A percentile compares a stretch with the other conserved stretches of the same genome.
These are phyloP conservation scores for Penicillium paxilli DNA, from an alignment of 495 filamentous ascomycete species.

Conservation along the genomic window DNA sequence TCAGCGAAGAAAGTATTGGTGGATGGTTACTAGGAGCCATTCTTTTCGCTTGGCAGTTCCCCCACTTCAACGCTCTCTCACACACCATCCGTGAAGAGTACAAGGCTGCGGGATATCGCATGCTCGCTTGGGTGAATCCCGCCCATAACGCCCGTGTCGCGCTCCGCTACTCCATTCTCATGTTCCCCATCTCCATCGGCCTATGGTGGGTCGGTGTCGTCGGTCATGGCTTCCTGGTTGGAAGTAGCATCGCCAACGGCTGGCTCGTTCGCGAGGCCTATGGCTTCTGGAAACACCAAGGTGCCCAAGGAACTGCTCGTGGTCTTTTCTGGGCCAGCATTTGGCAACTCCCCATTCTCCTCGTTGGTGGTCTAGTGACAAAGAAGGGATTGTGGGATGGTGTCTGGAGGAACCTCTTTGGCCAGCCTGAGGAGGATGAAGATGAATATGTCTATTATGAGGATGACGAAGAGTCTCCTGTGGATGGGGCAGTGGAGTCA, in stretches of 20 bases:
- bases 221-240: conserved; percentile 81
- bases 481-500: conserved; percentile 1
- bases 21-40: conserved; percentile 87
- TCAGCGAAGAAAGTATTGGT: conserved; percentile 67
- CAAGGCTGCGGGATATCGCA: conserved; percentile 79
- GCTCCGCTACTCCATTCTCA: conserved; percentile 79
- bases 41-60: conserved; percentile 96
- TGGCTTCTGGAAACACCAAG: conserved; percentile 76
- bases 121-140: conserved; percentile 89
- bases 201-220: conserved; percentile 81
- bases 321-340: conserved; percentile 96
- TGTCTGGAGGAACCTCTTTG: conserved; percentile 69
- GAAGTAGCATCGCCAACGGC: conserved; percentile 77
- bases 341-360: conserved; percentile 89
- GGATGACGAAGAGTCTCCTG: conserved; percentile 37
- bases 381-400: conserved; percentile 94
- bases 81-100: conserved; percentile 91
- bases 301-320: conserved; percentile 76
- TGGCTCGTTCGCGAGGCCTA: conserved; percentile 85
- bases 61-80: conserved; percentile 92
- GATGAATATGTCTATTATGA: conserved; percentile 43
- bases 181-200: conserved; percentile 84
- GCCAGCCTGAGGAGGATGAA: conserved; percentile 47
- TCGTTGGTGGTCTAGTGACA: conserved; percentile 87
- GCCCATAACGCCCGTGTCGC: conserved; percentile 81